phyloP scores from a whole-genome alignment of 2,329 filamentous ascomycete species.

The Penicillium sp. region DNA sequence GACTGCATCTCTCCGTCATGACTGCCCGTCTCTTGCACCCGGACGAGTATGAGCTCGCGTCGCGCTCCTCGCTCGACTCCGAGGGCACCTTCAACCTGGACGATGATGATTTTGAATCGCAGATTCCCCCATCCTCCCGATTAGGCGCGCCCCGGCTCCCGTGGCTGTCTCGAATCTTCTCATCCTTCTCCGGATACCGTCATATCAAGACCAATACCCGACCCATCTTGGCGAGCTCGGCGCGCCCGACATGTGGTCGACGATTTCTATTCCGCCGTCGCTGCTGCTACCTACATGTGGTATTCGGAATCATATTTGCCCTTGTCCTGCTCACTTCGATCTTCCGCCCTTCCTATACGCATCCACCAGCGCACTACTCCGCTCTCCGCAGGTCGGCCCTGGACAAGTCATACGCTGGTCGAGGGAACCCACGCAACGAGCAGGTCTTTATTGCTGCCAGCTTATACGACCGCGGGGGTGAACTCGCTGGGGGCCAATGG shows the following conservation, averaged over 20 bases:
- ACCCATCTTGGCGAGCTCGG: conserved; percentile 24
- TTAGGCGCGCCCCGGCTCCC: conserved; percentile 23
- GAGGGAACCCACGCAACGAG: conserved; percentile 57
- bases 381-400: conserved; percentile 33
- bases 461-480: conserved; percentile 62
- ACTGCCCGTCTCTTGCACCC: conserved; percentile 39
- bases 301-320: conserved; percentile 29
- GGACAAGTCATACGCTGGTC: conserved; percentile 35
- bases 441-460: conserved; percentile 72
- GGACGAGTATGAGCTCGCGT: conserved; percentile 43
- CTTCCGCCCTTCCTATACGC: conserved; percentile 57
- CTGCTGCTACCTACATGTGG: conserved; percentile 30
- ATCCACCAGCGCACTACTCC: conserved; percentile 53
- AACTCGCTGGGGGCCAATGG: conserved; percentile 63
- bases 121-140: conserved; percentile 29
- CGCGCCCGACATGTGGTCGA: conserved; percentile 27
- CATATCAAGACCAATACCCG: conserved; percentile 27
- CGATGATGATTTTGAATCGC: conserved; percentile 43
- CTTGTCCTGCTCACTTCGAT: conserved; percentile 45
- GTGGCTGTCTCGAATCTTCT: conserved; percentile 30
- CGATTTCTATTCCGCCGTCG: conserved; percentile 32
- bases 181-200: conserved; percentile 31
- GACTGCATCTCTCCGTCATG: too few relatives aligned
- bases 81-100: conserved; percentile 43
- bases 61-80: conserved; percentile 41